These are phyloP conservation scores for Phaeophleospora eucalypticola DNA, from an alignment of 2,329 filamentous ascomycete genomes.

Conservation along the genomic window DNA sequence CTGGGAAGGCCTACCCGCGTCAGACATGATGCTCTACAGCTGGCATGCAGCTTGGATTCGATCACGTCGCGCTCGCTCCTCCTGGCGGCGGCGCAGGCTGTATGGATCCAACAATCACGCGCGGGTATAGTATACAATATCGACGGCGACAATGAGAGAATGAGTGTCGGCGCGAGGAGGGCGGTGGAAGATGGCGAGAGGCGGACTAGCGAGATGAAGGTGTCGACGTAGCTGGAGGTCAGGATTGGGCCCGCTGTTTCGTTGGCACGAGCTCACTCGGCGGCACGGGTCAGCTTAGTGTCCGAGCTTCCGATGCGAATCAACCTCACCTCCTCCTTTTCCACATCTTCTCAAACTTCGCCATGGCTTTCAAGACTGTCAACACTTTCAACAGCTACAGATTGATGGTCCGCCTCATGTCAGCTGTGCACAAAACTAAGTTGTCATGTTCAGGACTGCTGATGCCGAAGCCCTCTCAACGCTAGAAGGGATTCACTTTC, in stretches of 20 bases:
- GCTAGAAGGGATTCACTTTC: too few relatives aligned
- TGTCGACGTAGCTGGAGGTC: not conserved
- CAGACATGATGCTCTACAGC: slow-evolving; percentile 21
- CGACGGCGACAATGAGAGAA: not conserved
- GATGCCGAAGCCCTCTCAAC: too few relatives aligned
- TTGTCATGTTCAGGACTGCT: too few relatives aligned
- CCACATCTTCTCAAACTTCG: not conserved
- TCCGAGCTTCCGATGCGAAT: not conserved
- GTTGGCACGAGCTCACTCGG: not conserved
- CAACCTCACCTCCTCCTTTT: not conserved
- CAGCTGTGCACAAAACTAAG: too few relatives aligned
- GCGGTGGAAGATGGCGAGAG: not conserved
- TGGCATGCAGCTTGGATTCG: slow-evolving; percentile 9
- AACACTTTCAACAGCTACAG: not conserved
- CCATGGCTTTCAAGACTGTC: not conserved
- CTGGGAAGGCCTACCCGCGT: slow-evolving; percentile 14
- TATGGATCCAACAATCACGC: not conserved
- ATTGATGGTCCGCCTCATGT: too few relatives aligned
- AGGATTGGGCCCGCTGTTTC: not conserved
- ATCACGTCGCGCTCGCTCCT: not conserved
- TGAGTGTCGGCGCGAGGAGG: not conserved
- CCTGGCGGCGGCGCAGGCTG: not conserved
- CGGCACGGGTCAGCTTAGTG: not conserved
- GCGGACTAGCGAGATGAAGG: not conserved
- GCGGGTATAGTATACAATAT: not conserved